Conservation (phyloP, 192 early-diverging fungal genomes). For the Backusella luteola region DNA sequence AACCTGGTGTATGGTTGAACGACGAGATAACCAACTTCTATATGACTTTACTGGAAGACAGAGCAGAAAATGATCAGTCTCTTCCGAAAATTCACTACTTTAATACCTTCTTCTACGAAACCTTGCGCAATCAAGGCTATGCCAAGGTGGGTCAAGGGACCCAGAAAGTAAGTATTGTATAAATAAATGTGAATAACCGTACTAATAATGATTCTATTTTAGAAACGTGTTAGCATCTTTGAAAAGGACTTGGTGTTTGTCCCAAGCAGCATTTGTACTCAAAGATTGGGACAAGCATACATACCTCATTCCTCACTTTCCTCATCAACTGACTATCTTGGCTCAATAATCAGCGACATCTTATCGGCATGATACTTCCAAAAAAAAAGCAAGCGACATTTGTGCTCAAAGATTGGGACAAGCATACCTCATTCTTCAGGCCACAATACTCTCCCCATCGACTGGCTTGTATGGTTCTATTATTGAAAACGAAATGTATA, state of each 20-base stretch:
- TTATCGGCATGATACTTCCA: too few relatives aligned
- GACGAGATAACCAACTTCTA: conserved; percentile 98
- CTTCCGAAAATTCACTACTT: conserved; percentile 79
- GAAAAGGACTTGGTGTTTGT: conserved; percentile 73
- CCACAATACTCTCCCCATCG: too few relatives aligned
- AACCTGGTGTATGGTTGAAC: conserved; percentile 73
- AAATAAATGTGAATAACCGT: neutral
- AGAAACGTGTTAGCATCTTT: conserved; percentile 59
- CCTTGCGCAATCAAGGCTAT: conserved; percentile 68
- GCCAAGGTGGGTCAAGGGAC: conserved; percentile 78
- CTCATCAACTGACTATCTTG: too few relatives aligned
- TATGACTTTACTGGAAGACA: conserved; percentile 68
- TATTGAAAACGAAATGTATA: neutral
- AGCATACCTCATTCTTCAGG: too few relatives aligned
- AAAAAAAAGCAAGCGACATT: too few relatives aligned
- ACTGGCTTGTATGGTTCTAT: too few relatives aligned
- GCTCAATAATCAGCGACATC: too few relatives aligned
- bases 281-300: too few relatives aligned
- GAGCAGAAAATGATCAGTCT: conserved; percentile 39
- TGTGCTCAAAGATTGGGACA: too few relatives aligned
- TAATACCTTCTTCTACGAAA: conserved; percentile 89
- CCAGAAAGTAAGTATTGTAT: conserved; percentile 43
- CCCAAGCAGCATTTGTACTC: conserved; percentile 62
- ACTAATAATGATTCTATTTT: too few relatives aligned
- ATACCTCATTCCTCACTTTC: too few relatives aligned